Conservation (phyloP, 768 basidiomycete genomes). For the Lentinula raphanica region DNA sequence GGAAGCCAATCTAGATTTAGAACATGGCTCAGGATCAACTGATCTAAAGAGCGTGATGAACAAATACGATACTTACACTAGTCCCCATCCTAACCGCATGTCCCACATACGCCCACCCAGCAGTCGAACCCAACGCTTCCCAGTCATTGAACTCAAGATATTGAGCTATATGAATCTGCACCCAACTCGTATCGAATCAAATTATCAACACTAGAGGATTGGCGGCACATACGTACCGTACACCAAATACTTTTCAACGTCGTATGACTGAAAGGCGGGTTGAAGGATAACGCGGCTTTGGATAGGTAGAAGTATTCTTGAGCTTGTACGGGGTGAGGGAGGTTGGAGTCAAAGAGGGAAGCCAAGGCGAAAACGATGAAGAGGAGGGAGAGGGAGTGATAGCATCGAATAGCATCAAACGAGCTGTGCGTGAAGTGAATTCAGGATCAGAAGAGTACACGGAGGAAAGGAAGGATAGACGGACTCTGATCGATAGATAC, state of each 20-base stretch:
- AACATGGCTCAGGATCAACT: background rate
- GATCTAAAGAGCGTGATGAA: background rate
- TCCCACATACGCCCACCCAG: slow-evolving; percentile 55
- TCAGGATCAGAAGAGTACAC: background rate
- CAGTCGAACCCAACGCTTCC: slow-evolving; percentile 38
- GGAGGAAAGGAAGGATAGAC: slow-evolving; percentile 12
- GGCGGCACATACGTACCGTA: background rate
- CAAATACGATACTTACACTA: slow-evolving; percentile 39
- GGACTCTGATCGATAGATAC: slow-evolving; percentile 51
- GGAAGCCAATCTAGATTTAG: slow-evolving; percentile 54
- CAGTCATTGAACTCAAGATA: slow-evolving; percentile 57
- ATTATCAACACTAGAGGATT: background rate
- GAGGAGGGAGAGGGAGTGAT: slow-evolving; percentile 57
- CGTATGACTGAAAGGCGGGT: slow-evolving; percentile 26
- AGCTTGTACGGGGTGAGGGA: slow-evolving; percentile 47
- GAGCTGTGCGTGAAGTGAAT: slow-evolving; percentile 21
- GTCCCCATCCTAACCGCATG: slow-evolving; percentile 53
- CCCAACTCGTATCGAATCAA: background rate
- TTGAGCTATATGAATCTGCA: slow-evolving; percentile 36
- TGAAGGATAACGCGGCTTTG: slow-evolving; percentile 44
- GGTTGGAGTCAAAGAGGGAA: slow-evolving; percentile 50
- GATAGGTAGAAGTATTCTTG: slow-evolving; percentile 61
- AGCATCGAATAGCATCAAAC: slow-evolving; percentile 30
- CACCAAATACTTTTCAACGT: slow-evolving; percentile 11
- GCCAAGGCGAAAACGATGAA: slow-evolving; percentile 66